phyloP scores from a whole-genome alignment of 345 rosid genomes.

The Cochlearia excelsa region DNA sequence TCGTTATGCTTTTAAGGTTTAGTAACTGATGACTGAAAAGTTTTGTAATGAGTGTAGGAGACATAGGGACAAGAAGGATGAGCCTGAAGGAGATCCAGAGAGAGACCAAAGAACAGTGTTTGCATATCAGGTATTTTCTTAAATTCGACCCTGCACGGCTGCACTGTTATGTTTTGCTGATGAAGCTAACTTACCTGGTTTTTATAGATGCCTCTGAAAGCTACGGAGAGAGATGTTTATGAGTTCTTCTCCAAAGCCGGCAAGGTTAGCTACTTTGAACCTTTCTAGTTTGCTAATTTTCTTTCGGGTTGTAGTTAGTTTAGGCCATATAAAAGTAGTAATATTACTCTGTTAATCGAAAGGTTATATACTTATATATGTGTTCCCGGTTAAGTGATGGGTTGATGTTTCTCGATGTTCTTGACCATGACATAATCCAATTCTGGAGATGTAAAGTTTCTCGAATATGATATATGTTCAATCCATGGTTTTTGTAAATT shows the following conservation, averaged over 20 bases:
- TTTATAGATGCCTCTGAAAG: slow-evolving; percentile 89
- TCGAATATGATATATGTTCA: not conserved
- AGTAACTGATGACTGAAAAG: not conserved
- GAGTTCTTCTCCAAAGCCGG: slow-evolving; percentile 95
- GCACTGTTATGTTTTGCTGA: not conserved
- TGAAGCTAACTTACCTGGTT: slow-evolving; percentile 12
- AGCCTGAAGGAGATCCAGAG: slow-evolving; percentile 93
- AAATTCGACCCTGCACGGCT: too few species aligned
- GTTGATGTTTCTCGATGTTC: not conserved
- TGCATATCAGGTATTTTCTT: slow-evolving; percentile 72
- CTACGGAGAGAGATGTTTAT: slow-evolving; percentile 84
- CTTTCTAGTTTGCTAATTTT: slow-evolving; percentile 12
- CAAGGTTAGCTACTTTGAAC: slow-evolving; percentile 51
- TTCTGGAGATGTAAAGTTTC: not conserved
- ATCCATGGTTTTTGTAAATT: not conserved
- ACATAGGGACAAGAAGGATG: slow-evolving; percentile 82
- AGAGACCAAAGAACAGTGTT: slow-evolving; percentile 97
- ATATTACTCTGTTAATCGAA: not conserved
- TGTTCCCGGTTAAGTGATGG: not conserved
- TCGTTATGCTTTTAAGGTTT: too few species aligned
- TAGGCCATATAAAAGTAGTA: not conserved
- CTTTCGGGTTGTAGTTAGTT: not conserved
- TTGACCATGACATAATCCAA: not conserved
- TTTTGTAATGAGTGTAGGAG: slow-evolving; percentile 43
- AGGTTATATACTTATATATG: not conserved